Percentiles rank a stretch among this genome's conserved stretches.
Evolutionary conservation across 2,329 filamentous ascomycete genomes (phyloP).

Genomic region (Grosmannia serpens): DNA sequence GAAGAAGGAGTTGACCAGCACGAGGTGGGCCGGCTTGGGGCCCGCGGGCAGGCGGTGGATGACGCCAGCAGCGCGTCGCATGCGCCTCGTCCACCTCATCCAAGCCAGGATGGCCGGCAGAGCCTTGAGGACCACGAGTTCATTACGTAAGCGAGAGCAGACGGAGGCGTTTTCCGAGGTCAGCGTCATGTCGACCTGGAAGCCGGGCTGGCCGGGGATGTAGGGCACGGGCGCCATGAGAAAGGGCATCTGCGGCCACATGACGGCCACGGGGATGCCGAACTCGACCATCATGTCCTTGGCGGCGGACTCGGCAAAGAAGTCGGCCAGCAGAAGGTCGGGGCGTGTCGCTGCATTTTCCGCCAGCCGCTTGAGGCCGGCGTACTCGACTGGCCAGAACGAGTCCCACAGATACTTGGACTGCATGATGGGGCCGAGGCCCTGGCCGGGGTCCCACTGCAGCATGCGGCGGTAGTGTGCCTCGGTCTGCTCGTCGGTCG

Average conservation of each 20-base stretch:
- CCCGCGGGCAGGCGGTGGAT: background rate
- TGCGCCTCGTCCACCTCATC: background rate
- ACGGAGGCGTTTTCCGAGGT: background rate
- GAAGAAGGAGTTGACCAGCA: conserved; percentile 1
- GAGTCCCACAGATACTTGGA: background rate
- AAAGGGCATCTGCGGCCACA: background rate
- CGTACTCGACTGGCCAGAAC: background rate
- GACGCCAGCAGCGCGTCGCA: background rate
- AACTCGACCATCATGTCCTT: conserved; percentile 1
- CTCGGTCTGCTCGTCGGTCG: background rate
- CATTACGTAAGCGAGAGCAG: background rate
- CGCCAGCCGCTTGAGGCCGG: background rate
- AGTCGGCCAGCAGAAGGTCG: background rate
- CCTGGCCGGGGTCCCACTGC: background rate
- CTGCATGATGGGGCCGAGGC: background rate
- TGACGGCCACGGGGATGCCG: background rate
- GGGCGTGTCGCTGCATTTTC: background rate
- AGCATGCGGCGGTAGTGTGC: background rate
- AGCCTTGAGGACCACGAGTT: background rate
- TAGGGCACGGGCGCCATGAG: background rate
- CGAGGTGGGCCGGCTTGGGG: background rate
- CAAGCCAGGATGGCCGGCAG: background rate
- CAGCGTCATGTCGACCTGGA: background rate
- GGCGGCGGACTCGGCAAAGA: background rate
- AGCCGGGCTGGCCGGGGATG: conserved; percentile 1